These are phyloP conservation scores for Inga leiocalycina DNA, from an alignment of 306 rosid genomes.

Conservation along the genomic window DNA sequence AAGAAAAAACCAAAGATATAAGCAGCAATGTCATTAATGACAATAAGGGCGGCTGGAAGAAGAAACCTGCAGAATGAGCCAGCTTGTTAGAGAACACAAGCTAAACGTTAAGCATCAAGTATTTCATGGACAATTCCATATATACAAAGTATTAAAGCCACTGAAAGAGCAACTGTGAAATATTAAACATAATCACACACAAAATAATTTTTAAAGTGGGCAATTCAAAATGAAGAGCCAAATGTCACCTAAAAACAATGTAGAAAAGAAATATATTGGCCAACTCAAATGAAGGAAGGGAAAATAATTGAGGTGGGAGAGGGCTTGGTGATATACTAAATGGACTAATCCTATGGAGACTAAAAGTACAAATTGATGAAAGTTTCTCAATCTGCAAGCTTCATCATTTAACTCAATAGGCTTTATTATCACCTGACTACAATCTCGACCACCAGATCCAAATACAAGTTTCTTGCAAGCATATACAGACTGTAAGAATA, in stretches of 20 bases:
- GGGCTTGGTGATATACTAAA: not conserved
- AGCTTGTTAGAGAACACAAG: slow-evolving; percentile 33
- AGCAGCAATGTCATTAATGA: slow-evolving; percentile 93
- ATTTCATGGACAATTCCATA: slow-evolving; percentile 14
- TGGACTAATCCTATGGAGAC: not conserved
- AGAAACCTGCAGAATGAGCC: slow-evolving; percentile 77
- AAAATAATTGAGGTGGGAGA: not conserved
- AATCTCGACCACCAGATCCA: not conserved
- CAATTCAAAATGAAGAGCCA: slow-evolving; percentile 1
- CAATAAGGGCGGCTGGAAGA: slow-evolving; percentile 96
- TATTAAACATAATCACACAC: not conserved
- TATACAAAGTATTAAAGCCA: not conserved
- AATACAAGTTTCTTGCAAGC: not conserved
- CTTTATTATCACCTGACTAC: not conserved
- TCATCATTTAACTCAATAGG: not conserved
- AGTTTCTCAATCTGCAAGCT: not conserved
- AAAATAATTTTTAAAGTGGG: not conserved
- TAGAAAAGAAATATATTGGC: not conserved
- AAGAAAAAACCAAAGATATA: slow-evolving; percentile 92
- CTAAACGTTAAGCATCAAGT: slow-evolving; percentile 22
- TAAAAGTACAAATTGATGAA: not conserved
- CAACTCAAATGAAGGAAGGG: not conserved
- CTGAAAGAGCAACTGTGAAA: not conserved
- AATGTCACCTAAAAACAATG: not conserved
- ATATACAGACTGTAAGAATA: not conserved